Percentiles rank a stretch among this genome's conserved stretches.
Conservation (phyloP, 1,284 basidiomycete genomes). For the Apiotrichum gracile region DNA sequence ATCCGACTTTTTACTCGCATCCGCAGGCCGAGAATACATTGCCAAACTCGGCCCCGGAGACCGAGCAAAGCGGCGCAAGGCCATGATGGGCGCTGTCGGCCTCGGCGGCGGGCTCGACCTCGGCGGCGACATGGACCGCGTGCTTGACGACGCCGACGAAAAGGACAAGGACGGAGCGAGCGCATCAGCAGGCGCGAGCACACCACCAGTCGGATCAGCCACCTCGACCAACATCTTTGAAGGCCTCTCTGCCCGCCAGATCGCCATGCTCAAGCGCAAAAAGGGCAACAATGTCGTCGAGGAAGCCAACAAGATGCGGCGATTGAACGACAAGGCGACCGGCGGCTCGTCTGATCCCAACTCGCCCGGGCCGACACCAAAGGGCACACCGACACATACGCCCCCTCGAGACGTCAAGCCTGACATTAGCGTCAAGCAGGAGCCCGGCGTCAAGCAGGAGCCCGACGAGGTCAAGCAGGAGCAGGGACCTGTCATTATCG, state of each 20-base stretch:
- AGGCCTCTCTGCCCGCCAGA: conserved; percentile 45
- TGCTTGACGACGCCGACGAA: conserved; percentile 34
- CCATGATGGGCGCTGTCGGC: conserved; percentile 42
- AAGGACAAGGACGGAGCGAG: conserved; percentile 14
- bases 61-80: conserved; percentile 38
- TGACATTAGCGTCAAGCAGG: conserved; percentile 1
- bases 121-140: conserved; percentile 40
- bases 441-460: conserved; percentile 18
- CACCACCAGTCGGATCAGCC: conserved; percentile 5
- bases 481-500: conserved; percentile 44
- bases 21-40: conserved; percentile 42
- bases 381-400: conserved; percentile 9
- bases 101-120: conserved; percentile 36
- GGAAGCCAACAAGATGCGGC: conserved; percentile 44
- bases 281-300: conserved; percentile 43
- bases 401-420: conserved; percentile 9
- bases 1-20: conserved; percentile 32
- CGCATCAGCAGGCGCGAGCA: background rate
- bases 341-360: conserved; percentile 5
- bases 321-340: conserved; percentile 30
- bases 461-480: no score
- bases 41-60: conserved; percentile 35
- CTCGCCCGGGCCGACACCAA: conserved; percentile 10
- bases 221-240: conserved; percentile 38
- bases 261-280: conserved; percentile 48